Conservation (phyloP, 2,329 filamentous ascomycete species). For the Talaromyces rugulosus region DNA sequence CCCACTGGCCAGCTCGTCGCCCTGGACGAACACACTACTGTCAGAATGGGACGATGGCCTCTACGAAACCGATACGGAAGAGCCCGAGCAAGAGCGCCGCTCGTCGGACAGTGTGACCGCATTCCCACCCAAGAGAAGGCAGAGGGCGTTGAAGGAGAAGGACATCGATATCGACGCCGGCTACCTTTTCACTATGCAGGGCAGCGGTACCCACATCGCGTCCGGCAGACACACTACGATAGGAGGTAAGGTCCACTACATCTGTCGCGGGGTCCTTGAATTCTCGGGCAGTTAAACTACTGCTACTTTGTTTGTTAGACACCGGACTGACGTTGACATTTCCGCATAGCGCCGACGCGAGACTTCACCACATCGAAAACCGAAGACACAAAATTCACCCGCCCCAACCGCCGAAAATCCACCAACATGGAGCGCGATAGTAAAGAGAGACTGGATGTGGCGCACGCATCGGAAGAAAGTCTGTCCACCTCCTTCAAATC, state of each 20-base stretch:
- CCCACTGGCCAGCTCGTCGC: conserved; percentile 18
- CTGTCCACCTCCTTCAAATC: not conserved
- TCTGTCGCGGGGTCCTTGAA: not conserved
- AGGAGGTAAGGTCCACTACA: conserved; percentile 1
- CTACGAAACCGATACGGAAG: conserved; percentile 25
- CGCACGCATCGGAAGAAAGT: conserved; percentile 58
- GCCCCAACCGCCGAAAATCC: conserved; percentile 49
- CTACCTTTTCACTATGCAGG: conserved; percentile 44
- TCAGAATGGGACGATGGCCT: conserved; percentile 18
- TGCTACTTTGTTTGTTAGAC: not conserved
- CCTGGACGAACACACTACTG: conserved; percentile 23
- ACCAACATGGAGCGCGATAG: conserved; percentile 69
- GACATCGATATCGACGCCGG: conserved; percentile 26
- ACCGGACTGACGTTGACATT: not conserved
- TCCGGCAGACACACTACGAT: not conserved
- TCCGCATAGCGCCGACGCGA: not conserved
- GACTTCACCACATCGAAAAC: not conserved
- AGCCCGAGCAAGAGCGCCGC: conserved; percentile 28
- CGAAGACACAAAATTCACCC: conserved; percentile 9
- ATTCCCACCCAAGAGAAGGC: conserved; percentile 17
- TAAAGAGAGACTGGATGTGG: conserved; percentile 66
- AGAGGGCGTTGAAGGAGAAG: conserved; percentile 15
- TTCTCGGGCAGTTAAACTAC: not conserved
- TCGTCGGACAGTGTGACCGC: conserved; percentile 28
- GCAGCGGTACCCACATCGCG: conserved; percentile 36